Conservation (phyloP, 305 asterid genomes). For the Solanum aculeatissimum region DNA sequence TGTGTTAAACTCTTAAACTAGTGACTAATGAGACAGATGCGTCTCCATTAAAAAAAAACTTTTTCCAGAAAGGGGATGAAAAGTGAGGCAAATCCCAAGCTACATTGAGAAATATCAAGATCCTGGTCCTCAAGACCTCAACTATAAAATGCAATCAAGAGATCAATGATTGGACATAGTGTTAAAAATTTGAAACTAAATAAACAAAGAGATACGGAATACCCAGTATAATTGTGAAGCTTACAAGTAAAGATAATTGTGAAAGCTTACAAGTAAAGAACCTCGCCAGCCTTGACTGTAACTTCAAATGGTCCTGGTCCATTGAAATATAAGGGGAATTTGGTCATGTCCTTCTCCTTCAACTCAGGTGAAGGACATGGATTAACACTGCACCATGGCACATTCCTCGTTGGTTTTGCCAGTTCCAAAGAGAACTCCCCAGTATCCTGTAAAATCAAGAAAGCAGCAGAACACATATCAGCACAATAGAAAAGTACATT, state of each 20-base stretch:
- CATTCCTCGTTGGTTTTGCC: slow-evolving; percentile 41
- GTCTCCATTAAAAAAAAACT: no score
- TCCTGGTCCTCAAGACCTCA: no score
- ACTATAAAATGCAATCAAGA: not conserved
- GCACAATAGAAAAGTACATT: not conserved
- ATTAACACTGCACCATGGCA: slow-evolving; percentile 92
- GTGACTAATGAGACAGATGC: not conserved
- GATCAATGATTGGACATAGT: not conserved
- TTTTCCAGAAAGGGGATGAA: not conserved
- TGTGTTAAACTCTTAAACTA: not conserved
- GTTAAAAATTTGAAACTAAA: not conserved
- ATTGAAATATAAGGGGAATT: slow-evolving; percentile 58
- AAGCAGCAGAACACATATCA: not conserved
- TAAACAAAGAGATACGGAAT: not conserved
- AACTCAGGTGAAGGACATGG: slow-evolving; percentile 55
- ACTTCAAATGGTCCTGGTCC: slow-evolving; percentile 89
- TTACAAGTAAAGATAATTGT: not conserved
- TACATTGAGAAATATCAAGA: not conserved
- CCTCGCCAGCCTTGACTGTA: slow-evolving; percentile 80
- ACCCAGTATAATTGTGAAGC: no score
- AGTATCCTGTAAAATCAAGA: slow-evolving; percentile 30
- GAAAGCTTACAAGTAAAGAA: slow-evolving; percentile 75
- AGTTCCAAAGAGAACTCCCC: slow-evolving; percentile 53
- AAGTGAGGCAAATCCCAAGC: not conserved
- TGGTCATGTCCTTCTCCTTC: slow-evolving; percentile 29